These are phyloP conservation scores for Auriculariales sp. DNA, from an alignment of 768 basidiomycete genomes.

Conservation along the genomic window DNA sequence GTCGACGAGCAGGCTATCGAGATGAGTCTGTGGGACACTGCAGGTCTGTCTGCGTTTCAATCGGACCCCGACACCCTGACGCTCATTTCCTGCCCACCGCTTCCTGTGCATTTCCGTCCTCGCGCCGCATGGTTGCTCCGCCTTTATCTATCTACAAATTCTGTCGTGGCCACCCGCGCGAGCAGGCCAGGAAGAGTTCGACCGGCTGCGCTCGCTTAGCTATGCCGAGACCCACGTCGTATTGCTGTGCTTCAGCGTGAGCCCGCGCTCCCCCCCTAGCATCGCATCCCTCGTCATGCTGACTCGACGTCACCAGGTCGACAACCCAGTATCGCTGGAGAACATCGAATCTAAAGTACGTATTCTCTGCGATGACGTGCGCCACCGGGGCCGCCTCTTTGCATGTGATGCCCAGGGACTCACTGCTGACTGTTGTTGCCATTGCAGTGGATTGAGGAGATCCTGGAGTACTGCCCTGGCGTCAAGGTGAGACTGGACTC, in stretches of 20 bases:
- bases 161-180: slow-evolving; percentile 17
- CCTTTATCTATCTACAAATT: slow-evolving; percentile 4
- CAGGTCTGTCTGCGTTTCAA: slow-evolving; percentile 39
- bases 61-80: not conserved
- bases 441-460: slow-evolving; percentile 81
- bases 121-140: not conserved
- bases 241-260: slow-evolving; percentile 89
- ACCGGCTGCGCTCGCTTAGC: slow-evolving; percentile 80
- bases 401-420: not conserved
- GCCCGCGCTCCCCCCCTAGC: not conserved
- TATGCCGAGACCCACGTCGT: slow-evolving; percentile 95
- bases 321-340: slow-evolving; percentile 88
- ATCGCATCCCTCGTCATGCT: not conserved
- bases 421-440: not conserved
- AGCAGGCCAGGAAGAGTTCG: slow-evolving; percentile 92
- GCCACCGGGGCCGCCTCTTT: not conserved
- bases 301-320: slow-evolving; percentile 39
- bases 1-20: slow-evolving; percentile 84
- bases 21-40: slow-evolving; percentile 93
- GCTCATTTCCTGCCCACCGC: not conserved
- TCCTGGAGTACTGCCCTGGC: slow-evolving; percentile 84
- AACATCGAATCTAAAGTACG: slow-evolving; percentile 86
- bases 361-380: slow-evolving; percentile 1
- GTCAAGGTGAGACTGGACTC: slow-evolving; percentile 49
- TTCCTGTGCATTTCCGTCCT: not conserved